Evolutionary conservation across 129 eudicot genomes (phyloP).

Genomic region (Flaveria sonorensis): DNA sequence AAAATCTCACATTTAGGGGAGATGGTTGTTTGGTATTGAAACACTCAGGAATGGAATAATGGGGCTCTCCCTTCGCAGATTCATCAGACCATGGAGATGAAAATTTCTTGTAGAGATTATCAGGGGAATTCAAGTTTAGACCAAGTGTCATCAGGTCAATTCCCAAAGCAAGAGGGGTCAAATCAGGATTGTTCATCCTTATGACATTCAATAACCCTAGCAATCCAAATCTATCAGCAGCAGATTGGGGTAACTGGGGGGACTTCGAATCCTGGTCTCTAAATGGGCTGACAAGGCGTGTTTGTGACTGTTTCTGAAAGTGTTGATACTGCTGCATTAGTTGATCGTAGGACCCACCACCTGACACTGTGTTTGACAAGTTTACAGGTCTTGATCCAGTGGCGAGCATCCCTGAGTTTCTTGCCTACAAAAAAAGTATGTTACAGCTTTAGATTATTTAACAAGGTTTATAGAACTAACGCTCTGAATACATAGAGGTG

Average conservation of each 20-base stretch:
- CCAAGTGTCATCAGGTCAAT: conserved; percentile 81
- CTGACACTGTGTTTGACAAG: conserved; percentile 49
- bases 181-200: conserved; percentile 72
- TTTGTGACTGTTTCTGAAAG: conserved; percentile 73
- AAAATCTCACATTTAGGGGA: conserved; percentile 52
- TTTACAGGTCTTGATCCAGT: conserved; percentile 55
- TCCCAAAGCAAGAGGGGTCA: conserved; percentile 83
- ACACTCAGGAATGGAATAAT: conserved; percentile 69
- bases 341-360: conserved; percentile 61
- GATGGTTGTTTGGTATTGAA: conserved; percentile 69
- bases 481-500: neutral
- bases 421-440: conserved; percentile 35
- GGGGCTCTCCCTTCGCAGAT: conserved; percentile 85
- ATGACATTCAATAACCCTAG: conserved; percentile 75
- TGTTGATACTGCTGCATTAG: conserved; percentile 85
- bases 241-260: conserved; percentile 55
- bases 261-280: conserved; percentile 74
- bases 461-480: neutral
- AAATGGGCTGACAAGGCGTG: conserved; percentile 61
- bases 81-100: conserved; percentile 99
- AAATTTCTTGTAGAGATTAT: conserved; percentile 72
- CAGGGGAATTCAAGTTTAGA: conserved; percentile 76
- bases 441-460: conserved; percentile 15
- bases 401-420: conserved; percentile 54
- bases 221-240: conserved; percentile 65